phyloP scores from a whole-genome alignment of 1,284 basidiomycete genomes.

The Trametes sp. region DNA sequence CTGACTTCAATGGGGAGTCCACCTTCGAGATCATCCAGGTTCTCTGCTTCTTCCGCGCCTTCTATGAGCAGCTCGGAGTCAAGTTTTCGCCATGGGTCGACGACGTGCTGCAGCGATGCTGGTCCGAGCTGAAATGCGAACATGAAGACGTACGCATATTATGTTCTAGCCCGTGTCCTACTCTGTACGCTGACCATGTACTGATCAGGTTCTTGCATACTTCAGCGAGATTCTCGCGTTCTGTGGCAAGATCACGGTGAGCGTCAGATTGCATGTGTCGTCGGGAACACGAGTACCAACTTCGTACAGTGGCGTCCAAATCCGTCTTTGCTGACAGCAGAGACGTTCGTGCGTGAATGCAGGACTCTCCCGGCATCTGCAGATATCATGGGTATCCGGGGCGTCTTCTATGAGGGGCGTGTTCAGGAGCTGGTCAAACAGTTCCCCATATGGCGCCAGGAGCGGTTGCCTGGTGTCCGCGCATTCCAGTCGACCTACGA shows the following conservation, averaged over 20 bases:
- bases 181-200: not conserved
- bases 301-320: slow-evolving; percentile 61
- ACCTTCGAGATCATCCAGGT: slow-evolving; percentile 76
- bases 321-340: slow-evolving; percentile 73
- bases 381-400: slow-evolving; percentile 84
- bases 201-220: slow-evolving; percentile 66
- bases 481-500: slow-evolving; percentile 88
- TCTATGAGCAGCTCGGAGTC: slow-evolving; percentile 79
- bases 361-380: slow-evolving; percentile 59
- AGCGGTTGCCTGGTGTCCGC: slow-evolving; percentile 75
- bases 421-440: slow-evolving; percentile 66
- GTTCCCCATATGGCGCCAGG: slow-evolving; percentile 72
- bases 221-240: slow-evolving; percentile 80
- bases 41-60: slow-evolving; percentile 65
- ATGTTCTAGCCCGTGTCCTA: not conserved
- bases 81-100: slow-evolving; percentile 83
- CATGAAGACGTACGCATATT: slow-evolving; percentile 75
- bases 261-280: slow-evolving; percentile 18
- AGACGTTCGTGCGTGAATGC: slow-evolving; percentile 78
- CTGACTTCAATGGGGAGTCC: slow-evolving; percentile 80
- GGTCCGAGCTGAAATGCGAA: slow-evolving; percentile 75
- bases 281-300: not conserved
- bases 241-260: slow-evolving; percentile 76
- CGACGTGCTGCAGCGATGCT: slow-evolving; percentile 70
- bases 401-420: slow-evolving; percentile 65